A percentile compares a stretch with the other conserved stretches of the same genome.
Conservation (phyloP, 1,139 yeast species). For the Taphrina wiesneri region DNA sequence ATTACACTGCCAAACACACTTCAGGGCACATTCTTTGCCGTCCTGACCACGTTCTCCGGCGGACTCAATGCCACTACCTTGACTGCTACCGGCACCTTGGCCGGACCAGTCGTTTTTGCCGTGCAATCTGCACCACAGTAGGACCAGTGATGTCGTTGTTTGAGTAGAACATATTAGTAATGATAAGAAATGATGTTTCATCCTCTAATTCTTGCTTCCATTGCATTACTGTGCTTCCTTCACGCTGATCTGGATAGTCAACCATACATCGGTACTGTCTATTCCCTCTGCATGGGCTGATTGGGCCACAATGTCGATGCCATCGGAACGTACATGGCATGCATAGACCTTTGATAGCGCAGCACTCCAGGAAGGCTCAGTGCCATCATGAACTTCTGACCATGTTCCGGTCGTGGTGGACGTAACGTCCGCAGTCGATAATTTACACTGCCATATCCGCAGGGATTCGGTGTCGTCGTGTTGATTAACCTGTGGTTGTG, state of each 20-base stretch:
- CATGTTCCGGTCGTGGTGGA: not conserved
- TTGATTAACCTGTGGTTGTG: not conserved
- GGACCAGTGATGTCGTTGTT: not conserved
- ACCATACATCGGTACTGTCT: not conserved
- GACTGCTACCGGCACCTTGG: conserved; percentile 28
- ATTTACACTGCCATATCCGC: not conserved
- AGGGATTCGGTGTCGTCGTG: not conserved
- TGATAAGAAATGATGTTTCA: not conserved
- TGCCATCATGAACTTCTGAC: not conserved
- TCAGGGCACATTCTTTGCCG: conserved; percentile 36
- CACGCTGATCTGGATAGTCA: not conserved
- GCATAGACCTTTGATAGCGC: not conserved
- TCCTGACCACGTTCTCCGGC: conserved; percentile 31
- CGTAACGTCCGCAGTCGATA: not conserved
- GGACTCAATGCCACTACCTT: conserved; percentile 27
- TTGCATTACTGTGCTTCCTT: too few species aligned
- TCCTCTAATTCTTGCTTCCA: too few species aligned
- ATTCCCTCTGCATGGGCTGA: not conserved
- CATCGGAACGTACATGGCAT: not conserved
- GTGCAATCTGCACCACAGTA: conserved; percentile 16
- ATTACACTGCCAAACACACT: conserved; percentile 27
- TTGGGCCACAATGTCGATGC: not conserved
- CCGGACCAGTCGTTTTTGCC: conserved; percentile 36
- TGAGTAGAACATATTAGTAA: not conserved
- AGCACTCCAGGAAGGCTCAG: not conserved